Evolutionary conservation across 2,329 filamentous ascomycete species (phyloP), one percentile per base, ranked within the genome.

Genomic region (Penicillium sp.): DNA sequence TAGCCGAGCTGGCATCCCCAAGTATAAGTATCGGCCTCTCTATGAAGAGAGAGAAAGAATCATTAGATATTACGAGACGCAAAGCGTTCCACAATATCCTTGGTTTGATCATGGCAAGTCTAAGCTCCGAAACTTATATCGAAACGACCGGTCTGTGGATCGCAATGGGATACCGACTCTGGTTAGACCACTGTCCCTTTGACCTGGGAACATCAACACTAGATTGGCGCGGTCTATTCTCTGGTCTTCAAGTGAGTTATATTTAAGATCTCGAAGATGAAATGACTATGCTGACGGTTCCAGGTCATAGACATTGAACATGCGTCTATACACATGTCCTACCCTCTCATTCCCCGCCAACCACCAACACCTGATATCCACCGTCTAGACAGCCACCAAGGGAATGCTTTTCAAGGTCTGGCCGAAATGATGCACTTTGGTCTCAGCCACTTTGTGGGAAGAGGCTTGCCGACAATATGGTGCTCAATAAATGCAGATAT

Each of bases 271-370:
- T 5, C 13, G 39, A 26, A 8, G 26, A 8, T 22, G 1, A 22
- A 7, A 14, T 14, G 19, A 14, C 39, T 22, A 42, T 22, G 5
- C 39, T 42, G 4, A 42, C 22, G 19, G 5, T 33, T 37, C 2
- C 27, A 69, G 65, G 62, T 68, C 7, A 68, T 70, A 45, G 68
- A 71, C 33, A 68, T 71, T 10, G 68, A 71, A 52, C 68, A 71
- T 50, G 68, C 68, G 9, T 71, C 68, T 4, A 70, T 71, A 61
- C 68, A 71, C 26, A 68, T 71, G 67, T 68, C 66, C 10, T 65
- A 67, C 24, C 68, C 68, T 27, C 55, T 71, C 16, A 50, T 71
- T 10, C 68, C 68, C 11, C 61, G 59, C 26, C 63, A 70, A 19
- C 64, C 68, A 24, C 63, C 64, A 14, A 59, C 52, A 37, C 55